Evolutionary conservation across 257 asterid species (phyloP), one percentile per base, ranked within the genome.

Genomic region (Jaltomata sinuosa): DNA sequence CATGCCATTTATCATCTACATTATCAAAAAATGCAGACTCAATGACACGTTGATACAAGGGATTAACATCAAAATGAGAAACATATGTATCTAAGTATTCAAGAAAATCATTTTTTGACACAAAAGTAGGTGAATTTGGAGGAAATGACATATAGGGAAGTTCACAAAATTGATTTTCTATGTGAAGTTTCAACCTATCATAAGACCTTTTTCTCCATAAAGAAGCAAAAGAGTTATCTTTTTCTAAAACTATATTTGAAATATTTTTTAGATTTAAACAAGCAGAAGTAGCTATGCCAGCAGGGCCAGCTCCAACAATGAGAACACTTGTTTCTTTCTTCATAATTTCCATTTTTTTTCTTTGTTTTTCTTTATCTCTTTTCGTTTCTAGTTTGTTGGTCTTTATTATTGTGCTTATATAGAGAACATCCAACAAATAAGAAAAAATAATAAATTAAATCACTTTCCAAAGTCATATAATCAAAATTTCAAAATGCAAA

Each of bases 281-380:
- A 2, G 93, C 93, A 9, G 93, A 85, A 1, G 93, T 89, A 52
- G 97, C 92, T 27, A 94, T 36, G 16, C 97, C 95, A 0, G 95
- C 89, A n/a, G 97, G 94, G n/a, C 97, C 95, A 6, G 91, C 93
- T 3, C 97, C 94, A 3, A 91, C 86, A 19, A 91, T 89, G 2
- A 92, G 19, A 0, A 89, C 92, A 3, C 40, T 40, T 1, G 83
- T 86, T 85, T 84, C 87, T 21, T 87, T 64, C 80, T 57, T 38
- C 92, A 88, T 91, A 34, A 25, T 53, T 29, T 74, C 68, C 15
- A n/a, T n/a, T 4, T 4, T 25, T 29, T 14, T 27, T 78, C 3
- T 11, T 36, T 49, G 2, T 77, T 18, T 49, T 15, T 22, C 67
- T 57, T 7, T 55, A 8, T 57, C 15, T 22, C 1, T n/a, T 22